A percentile compares a stretch with the other conserved stretches of the same genome.
Conservation (phyloP, 148 eudicot species). For the Suaeda aralocaspica region DNA sequence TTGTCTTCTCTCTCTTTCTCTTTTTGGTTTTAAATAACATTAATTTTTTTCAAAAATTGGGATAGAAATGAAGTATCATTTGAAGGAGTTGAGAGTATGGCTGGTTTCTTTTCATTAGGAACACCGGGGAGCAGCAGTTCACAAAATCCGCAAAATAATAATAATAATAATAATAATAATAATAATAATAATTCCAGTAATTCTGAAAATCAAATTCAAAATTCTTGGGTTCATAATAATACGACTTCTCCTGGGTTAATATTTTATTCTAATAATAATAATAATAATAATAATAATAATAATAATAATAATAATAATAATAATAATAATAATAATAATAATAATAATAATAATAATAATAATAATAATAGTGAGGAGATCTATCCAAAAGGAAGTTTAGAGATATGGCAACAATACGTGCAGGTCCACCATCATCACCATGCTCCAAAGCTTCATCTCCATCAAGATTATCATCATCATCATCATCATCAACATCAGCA, state of each 20-base stretch:
- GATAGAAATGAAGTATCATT: slow-evolving; percentile 16
- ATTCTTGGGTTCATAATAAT: slow-evolving; percentile 2
- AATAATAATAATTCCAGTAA: background rate
- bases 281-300: slow-evolving; percentile 15
- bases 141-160: slow-evolving; percentile 11
- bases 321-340: slow-evolving; percentile 8
- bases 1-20: background rate
- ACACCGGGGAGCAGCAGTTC: slow-evolving; percentile 30
- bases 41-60: background rate
- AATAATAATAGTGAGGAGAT: slow-evolving; percentile 38
- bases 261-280: slow-evolving; percentile 15
- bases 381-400: slow-evolving; percentile 67
- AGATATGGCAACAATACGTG: slow-evolving; percentile 82
- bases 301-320: slow-evolving; percentile 10
- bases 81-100: slow-evolving; percentile 35
- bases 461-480: slow-evolving; percentile 22
- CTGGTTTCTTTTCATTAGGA: slow-evolving; percentile 66
- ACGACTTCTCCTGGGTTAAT: slow-evolving; percentile 7
- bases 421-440: slow-evolving; percentile 53
- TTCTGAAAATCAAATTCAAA: slow-evolving; percentile 14
- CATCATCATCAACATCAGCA: slow-evolving; percentile 28
- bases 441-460: slow-evolving; percentile 24
- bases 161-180: slow-evolving; percentile 21
- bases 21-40: no score
- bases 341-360: slow-evolving; percentile 13